phyloP scores from a whole-genome alignment of 208 protist genomes.

The Wallacemonas collosoma region DNA sequence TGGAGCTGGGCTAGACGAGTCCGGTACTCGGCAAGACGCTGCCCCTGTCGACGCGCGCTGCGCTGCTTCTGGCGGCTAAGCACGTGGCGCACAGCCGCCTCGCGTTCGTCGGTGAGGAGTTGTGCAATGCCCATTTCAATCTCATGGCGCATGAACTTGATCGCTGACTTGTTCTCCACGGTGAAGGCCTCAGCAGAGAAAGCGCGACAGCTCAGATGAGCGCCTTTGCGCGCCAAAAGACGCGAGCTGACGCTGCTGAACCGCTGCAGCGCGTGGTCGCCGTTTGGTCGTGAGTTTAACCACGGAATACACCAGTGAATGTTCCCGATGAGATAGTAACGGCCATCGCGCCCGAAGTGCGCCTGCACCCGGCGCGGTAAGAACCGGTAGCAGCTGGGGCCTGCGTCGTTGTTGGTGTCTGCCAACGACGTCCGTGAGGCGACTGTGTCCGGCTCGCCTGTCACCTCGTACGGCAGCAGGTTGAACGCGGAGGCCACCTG shows the following conservation, averaged over 20 bases:
- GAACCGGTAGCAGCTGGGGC: constrained; percentile 25
- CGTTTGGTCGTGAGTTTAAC: constrained; percentile 29
- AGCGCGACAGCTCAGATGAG: constrained; percentile 41
- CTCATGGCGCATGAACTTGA: constrained; percentile 47
- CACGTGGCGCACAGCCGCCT: constrained; percentile 18
- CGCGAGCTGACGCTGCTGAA: constrained; percentile 37
- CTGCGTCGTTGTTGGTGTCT: constrained; percentile 18
- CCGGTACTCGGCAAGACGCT: constrained; percentile 11
- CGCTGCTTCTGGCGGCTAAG: constrained; percentile 16
- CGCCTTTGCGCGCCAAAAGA: constrained; percentile 30
- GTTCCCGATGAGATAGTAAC: constrained; percentile 55
- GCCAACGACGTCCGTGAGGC: not conserved
- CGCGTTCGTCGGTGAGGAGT: constrained; percentile 30
- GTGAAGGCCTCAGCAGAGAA: constrained; percentile 38
- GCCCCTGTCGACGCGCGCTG: constrained; percentile 21
- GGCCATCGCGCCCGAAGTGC: constrained; percentile 46
- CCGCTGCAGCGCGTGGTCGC: constrained; percentile 26
- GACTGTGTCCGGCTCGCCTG: constrained; percentile 5
- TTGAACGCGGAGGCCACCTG: constrained; percentile 48
- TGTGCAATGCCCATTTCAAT: constrained; percentile 35
- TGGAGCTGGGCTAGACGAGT: not conserved
- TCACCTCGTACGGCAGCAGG: constrained; percentile 33
- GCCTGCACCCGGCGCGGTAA: constrained; percentile 35
- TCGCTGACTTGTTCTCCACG: constrained; percentile 30
- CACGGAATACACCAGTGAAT: constrained; percentile 43